phyloP scores from a whole-genome alignment of 1,139 yeast genomes.

The Nakaseomyces delphensis region DNA sequence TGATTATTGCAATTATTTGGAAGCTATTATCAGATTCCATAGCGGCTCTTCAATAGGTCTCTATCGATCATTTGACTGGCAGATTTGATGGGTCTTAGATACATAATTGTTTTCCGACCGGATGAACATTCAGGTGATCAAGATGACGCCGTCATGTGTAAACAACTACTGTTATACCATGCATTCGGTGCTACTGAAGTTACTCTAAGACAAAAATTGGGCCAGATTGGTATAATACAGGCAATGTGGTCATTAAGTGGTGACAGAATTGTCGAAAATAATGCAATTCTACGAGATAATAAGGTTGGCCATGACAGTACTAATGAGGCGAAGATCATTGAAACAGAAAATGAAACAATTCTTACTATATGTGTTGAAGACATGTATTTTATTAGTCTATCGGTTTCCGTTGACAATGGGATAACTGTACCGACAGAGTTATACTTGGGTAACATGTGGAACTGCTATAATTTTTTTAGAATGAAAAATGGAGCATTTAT shows the following conservation, averaged over 20 bases:
- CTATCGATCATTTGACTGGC: too few species aligned
- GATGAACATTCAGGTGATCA: background rate
- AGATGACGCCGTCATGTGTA: constrained; percentile 8
- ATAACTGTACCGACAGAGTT: constrained; percentile 2
- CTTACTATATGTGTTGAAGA: constrained; percentile 24
- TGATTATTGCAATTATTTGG: too few species aligned
- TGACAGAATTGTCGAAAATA: constrained; percentile 11
- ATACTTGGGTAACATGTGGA: constrained; percentile 21
- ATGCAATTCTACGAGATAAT: constrained; percentile 10
- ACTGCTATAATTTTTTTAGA: constrained; percentile 23
- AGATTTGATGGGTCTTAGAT: constrained; percentile 1
- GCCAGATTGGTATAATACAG: constrained; percentile 34
- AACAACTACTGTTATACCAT: constrained; percentile 25
- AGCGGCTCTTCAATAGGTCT: too few species aligned
- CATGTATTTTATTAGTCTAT: constrained; percentile 18
- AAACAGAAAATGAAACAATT: constrained; percentile 25
- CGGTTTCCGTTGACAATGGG: constrained; percentile 11
- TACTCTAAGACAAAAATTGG: constrained; percentile 29
- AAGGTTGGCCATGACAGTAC: constrained; percentile 6
- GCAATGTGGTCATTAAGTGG: constrained; percentile 32
- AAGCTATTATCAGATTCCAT: too few species aligned
- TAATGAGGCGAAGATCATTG: constrained; percentile 21
- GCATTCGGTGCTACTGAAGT: constrained; percentile 18
- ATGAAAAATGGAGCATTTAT: constrained; percentile 21
- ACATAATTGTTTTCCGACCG: constrained; percentile 1